These are phyloP conservation scores for Cucumis melo DNA, from an alignment of 306 rosid genomes.

Conservation along the genomic window DNA sequence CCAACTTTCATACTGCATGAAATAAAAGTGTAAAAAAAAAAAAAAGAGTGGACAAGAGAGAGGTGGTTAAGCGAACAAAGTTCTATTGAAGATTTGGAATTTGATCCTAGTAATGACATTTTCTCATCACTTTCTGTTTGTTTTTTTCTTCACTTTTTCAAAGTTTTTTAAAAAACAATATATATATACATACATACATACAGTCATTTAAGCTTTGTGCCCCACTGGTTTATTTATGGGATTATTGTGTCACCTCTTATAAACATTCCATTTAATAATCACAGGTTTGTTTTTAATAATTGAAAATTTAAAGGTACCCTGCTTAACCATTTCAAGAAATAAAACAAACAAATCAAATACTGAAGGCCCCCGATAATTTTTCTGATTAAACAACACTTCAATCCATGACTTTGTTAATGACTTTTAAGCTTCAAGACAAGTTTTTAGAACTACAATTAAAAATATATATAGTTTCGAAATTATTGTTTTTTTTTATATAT, in stretches of 20 bases:
- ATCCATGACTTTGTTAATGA: no score
- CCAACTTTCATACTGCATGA: constrained; percentile 1
- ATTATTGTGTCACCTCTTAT: background rate
- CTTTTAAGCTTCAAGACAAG: no score
- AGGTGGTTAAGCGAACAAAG: background rate
- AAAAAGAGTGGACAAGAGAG: background rate
- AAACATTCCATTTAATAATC: background rate
- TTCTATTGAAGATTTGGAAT: background rate
- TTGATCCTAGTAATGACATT: background rate
- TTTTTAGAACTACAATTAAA: no score
- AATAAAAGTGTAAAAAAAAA: background rate
- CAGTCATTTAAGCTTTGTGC: background rate
- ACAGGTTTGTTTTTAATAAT: background rate
- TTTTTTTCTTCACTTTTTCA: background rate
- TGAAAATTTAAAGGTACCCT: background rate
- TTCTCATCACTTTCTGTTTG: constrained; percentile 1
- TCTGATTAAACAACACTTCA: no score
- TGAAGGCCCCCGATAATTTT: no score
- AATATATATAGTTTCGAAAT: no score
- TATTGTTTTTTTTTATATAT: no score
- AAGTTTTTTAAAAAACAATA: background rate
- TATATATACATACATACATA: background rate
- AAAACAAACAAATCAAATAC: no score
- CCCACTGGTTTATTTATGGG: background rate
- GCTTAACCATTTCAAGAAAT: background rate